Conservation (phyloP, 2,329 filamentous ascomycete species). For the Shiraia sp. region DNA sequence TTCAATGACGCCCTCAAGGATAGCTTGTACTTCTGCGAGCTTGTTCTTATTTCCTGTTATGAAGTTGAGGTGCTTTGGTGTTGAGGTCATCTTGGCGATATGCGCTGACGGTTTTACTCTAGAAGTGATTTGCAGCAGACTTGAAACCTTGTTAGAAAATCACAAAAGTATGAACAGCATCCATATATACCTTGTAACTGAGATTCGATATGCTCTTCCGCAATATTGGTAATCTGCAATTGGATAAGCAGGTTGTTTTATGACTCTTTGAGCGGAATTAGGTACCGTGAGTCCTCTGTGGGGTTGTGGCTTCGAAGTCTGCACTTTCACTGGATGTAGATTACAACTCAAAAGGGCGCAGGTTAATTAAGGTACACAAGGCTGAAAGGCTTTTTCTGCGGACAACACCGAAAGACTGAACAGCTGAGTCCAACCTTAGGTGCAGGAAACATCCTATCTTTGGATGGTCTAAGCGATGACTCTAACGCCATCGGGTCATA, state of each 20-base stretch:
- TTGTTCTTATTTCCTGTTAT: constrained; percentile 98
- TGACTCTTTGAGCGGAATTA: constrained; percentile 19
- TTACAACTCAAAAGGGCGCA: not conserved
- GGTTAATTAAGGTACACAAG: constrained; percentile 4
- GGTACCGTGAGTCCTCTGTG: not conserved
- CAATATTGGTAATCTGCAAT: constrained; percentile 12
- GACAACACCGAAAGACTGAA: not conserved
- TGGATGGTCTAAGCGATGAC: not conserved
- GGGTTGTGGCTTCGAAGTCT: constrained; percentile 2
- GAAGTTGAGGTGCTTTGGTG: constrained; percentile 72
- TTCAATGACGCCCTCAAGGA: constrained; percentile 72
- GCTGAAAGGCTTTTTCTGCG: not conserved
- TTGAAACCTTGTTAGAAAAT: not conserved
- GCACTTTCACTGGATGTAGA: not conserved
- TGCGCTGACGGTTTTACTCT: not conserved
- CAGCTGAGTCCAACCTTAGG: constrained; percentile 8
- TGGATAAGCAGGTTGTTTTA: constrained; percentile 6
- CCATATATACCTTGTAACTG: not conserved
- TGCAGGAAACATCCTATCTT: not conserved
- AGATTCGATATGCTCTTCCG: constrained; percentile 6
- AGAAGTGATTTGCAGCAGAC: not conserved
- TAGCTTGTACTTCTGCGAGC: constrained; percentile 76
- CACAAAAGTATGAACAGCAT: not conserved
- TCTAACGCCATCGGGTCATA: constrained; percentile 1
- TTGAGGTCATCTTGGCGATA: constrained; percentile 14